Evolutionary conservation across 331 rosid species (phyloP), one percentile per base, ranked within the genome.

Genomic region (Malus hybrid): DNA sequence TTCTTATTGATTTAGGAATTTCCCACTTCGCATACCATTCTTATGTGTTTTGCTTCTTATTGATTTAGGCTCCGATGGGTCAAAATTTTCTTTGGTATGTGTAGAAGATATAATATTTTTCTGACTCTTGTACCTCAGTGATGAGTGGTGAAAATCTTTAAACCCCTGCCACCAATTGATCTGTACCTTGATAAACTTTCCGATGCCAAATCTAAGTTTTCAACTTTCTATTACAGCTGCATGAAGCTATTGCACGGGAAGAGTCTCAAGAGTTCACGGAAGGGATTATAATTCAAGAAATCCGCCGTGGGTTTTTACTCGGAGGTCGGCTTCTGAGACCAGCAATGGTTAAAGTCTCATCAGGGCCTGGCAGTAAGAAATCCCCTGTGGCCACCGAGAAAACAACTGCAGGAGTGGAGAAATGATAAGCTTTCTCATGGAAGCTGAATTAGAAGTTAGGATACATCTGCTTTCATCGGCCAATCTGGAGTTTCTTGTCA

Each of bases 211-310:
- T 39, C 44, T 7, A 50, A 70, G 18, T 28, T 22, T 29, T 54
- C 6, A 24, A 71, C 71, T 14, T 44, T 57, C 12, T 62, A 70
- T 65, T 76, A 54, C 73, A 94, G 99, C 69, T 86, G 36, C 99
- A 94, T 70, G 97, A 94, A 83, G 97, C 97, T 65, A 50, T 94
- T 79, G 96, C 83, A 27, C 93, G 97, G 2, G 99, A 89, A 88
- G 91, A 85, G 77, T 92, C 97, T 19, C 78, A 67, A 28, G 92
- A 92, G 72, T 86, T 85, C 79, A 87, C 84, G 80, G 97, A 94
- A 74, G 97, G 99, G 29, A 77, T 90, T 77, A 76, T 94, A 73
- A 84, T 83, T 56, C 84, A 90, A 80, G 97, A 94, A 82, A 48
- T 87, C 28, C 82, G 87, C 13, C 97, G 97, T 0, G 99, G 99